Evolutionary conservation across 2,329 filamentous ascomycete genomes (phyloP).

Genomic region (Diplodia seriata): DNA sequence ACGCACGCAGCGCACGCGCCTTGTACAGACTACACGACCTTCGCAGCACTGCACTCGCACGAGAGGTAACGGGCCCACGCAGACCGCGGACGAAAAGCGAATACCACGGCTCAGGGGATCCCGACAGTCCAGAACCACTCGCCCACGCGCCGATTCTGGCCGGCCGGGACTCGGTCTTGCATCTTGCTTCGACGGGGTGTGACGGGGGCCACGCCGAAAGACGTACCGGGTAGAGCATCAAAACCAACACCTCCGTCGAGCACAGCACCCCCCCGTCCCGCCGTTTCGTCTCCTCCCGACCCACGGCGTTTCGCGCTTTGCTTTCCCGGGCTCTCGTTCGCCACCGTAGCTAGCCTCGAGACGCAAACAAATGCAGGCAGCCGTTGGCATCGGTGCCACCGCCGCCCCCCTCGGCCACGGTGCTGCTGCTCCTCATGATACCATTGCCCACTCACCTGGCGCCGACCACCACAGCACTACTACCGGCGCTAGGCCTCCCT

Average conservation of each 20-base stretch:
- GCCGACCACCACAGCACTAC: background rate
- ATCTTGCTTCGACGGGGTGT: background rate
- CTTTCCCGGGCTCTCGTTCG: background rate
- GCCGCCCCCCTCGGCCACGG: background rate
- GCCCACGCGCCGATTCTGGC: background rate
- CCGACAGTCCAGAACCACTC: background rate
- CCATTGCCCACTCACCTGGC: background rate
- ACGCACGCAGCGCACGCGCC: constrained; percentile 11
- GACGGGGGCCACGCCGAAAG: background rate
- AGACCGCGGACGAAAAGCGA: background rate
- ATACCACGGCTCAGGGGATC: background rate
- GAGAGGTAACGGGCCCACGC: background rate
- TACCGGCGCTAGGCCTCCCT: background rate
- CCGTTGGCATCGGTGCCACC: constrained; percentile 15
- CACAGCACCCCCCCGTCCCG: background rate
- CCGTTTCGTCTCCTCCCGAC: constrained; percentile 2
- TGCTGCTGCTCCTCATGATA: background rate
- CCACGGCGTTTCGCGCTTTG: background rate
- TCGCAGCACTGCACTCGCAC: background rate
- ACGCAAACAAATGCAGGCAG: constrained; percentile 20
- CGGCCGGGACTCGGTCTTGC: background rate
- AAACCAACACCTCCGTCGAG: background rate
- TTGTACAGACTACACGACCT: constrained; percentile 6
- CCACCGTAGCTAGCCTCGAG: background rate
- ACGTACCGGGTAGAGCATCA: constrained; percentile 2